phyloP scores from a whole-genome alignment of 257 asterid species.

The Hygrophila difformis region DNA sequence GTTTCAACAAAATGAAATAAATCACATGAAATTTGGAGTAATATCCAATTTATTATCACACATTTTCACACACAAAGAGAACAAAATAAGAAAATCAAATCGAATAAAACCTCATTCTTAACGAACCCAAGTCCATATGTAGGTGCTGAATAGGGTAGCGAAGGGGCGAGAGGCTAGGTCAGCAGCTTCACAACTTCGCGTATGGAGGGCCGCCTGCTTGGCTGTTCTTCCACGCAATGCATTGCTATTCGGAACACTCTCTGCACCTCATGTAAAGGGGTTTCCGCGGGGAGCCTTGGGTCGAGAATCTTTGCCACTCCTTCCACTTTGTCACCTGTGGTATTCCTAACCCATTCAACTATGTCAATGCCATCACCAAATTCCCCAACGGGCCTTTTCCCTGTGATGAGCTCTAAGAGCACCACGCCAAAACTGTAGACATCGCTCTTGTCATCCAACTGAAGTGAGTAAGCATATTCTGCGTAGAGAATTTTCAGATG shows the following conservation, averaged over 20 bases:
- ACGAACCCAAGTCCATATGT: too few relatives aligned
- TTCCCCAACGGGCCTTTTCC: conserved; percentile 76
- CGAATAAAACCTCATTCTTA: too few relatives aligned
- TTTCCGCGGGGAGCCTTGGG: conserved; percentile 58
- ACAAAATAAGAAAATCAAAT: too few relatives aligned
- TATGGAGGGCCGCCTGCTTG: conserved; percentile 82
- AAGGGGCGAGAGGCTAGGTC: conserved; percentile 53
- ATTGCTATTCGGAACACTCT: conserved; percentile 73
- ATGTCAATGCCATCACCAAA: conserved; percentile 85
- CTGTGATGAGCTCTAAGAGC: conserved; percentile 58
- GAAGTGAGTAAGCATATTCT: conserved; percentile 81
- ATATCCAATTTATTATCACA: too few relatives aligned
- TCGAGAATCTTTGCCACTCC: conserved; percentile 62
- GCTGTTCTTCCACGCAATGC: conserved; percentile 83
- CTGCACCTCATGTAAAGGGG: conserved; percentile 65
- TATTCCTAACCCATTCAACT: conserved; percentile 77
- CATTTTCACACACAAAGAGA: too few relatives aligned
- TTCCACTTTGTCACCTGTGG: conserved; percentile 61
- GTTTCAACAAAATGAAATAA: too few relatives aligned
- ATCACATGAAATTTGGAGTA: too few relatives aligned
- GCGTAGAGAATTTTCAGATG: conserved; percentile 6
- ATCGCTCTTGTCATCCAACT: conserved; percentile 78
- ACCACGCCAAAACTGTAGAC: conserved; percentile 84
- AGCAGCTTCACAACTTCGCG: conserved; percentile 80
- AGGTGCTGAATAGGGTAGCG: too few relatives aligned